phyloP scores from a whole-genome alignment of 1,284 basidiomycete genomes.

The Boletus holoroseus region DNA sequence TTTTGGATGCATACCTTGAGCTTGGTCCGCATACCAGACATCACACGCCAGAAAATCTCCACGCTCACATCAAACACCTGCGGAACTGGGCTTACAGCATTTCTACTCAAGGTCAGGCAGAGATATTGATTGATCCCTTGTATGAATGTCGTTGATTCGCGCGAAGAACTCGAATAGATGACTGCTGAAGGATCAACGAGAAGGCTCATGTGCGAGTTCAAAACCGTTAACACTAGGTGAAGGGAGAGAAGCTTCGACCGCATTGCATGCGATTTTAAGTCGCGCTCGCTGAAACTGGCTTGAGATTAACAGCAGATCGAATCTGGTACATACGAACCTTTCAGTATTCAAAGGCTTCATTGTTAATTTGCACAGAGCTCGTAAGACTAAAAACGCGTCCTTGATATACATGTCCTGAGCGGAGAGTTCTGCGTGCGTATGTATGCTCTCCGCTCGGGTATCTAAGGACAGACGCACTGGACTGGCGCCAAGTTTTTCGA shows the following conservation, averaged over 20 bases:
- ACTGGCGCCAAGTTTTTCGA: constrained; percentile 4
- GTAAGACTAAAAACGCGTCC: constrained; percentile 94
- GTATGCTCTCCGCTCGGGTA: constrained; percentile 11
- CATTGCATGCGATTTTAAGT: constrained; percentile 92
- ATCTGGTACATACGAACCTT: constrained; percentile 50
- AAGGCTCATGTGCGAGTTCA: constrained; percentile 85
- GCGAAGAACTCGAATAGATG: constrained; percentile 82
- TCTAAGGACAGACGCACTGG: constrained; percentile 12
- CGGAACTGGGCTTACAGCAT: constrained; percentile 91
- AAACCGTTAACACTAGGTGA: constrained; percentile 87
- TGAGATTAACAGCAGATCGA: constrained; percentile 8
- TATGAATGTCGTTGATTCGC: constrained; percentile 83
- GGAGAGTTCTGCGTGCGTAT: constrained; percentile 37
- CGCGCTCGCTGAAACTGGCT: constrained; percentile 65
- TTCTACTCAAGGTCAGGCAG: constrained; percentile 88
- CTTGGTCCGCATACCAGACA: constrained; percentile 91
- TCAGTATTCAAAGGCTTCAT: constrained; percentile 94
- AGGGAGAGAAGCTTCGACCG: constrained; percentile 90
- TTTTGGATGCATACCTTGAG: constrained; percentile 65
- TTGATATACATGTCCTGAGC: constrained; percentile 87
- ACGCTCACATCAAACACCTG: constrained; percentile 98
- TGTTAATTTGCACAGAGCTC: constrained; percentile 93
- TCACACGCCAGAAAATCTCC: constrained; percentile 97
- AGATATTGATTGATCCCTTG: constrained; percentile 94
- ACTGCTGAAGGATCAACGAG: constrained; percentile 82